Evolutionary conservation across 352 stramenopile species (phyloP).

Genomic region (Pseudoperonospora humuli): DNA sequence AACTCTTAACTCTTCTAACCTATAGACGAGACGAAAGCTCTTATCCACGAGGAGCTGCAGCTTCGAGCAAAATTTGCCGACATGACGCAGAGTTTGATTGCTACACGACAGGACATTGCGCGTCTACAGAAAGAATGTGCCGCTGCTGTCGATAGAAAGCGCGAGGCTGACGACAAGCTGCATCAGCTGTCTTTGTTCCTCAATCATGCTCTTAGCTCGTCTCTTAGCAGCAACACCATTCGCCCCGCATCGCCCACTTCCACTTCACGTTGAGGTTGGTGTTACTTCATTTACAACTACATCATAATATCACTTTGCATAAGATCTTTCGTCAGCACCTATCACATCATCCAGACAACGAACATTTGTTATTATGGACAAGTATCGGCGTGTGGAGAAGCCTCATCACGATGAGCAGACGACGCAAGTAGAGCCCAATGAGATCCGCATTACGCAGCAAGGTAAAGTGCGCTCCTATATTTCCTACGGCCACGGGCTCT

Average conservation of each 20-base stretch:
- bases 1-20: too few relatives aligned
- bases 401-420: slow-evolving; percentile 38
- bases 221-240: not conserved
- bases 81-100: slow-evolving; percentile 26
- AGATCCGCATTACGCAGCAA: slow-evolving; percentile 81
- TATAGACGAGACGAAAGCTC: slow-evolving; percentile 43
- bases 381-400: slow-evolving; percentile 77
- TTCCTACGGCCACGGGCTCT: slow-evolving; percentile 66
- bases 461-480: slow-evolving; percentile 80
- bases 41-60: slow-evolving; percentile 45
- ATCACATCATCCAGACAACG: slow-evolving; percentile 11
- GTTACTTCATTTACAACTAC: slow-evolving; percentile 27
- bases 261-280: slow-evolving; percentile 5
- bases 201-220: too few relatives aligned
- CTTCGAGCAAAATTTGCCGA: slow-evolving; percentile 41
- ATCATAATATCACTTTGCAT: slow-evolving; percentile 21
- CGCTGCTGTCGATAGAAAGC: too few relatives aligned
- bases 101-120: too few relatives aligned
- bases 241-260: slow-evolving; percentile 9
- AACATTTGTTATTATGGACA: slow-evolving; percentile 45
- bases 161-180: too few relatives aligned
- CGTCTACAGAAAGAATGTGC: too few relatives aligned
- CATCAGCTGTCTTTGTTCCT: too few relatives aligned
- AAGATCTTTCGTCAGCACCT: slow-evolving; percentile 28
- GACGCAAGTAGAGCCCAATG: slow-evolving; percentile 41